These are phyloP conservation scores for Cordyceps tenuipes DNA, from an alignment of 2,329 filamentous ascomycete genomes.

Conservation along the genomic window DNA sequence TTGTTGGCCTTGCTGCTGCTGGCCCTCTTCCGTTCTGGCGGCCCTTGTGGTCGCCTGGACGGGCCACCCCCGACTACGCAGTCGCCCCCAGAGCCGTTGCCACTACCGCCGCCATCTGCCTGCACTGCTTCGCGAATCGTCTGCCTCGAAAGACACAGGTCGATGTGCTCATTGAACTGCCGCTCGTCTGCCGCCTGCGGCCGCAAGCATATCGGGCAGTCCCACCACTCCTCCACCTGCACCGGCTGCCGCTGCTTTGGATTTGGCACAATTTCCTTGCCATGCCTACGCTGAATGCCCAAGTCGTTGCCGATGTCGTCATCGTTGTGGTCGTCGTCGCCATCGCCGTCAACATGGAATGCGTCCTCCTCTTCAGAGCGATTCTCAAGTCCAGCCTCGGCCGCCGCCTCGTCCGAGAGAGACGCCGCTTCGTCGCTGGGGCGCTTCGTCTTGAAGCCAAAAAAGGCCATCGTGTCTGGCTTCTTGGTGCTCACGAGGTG, in stretches of 20 bases:
- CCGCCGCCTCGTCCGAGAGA: slow-evolving; percentile 8
- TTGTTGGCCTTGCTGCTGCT: slow-evolving; percentile 18
- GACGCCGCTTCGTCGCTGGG: slow-evolving; percentile 8
- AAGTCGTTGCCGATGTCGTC: slow-evolving; percentile 37
- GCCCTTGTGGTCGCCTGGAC: slow-evolving; percentile 11
- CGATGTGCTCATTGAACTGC: slow-evolving; percentile 84
- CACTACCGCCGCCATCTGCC: slow-evolving; percentile 26
- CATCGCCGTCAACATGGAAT: not conserved
- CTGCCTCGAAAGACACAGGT: slow-evolving; percentile 77
- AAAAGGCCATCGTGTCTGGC: slow-evolving; percentile 67
- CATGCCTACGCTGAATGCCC: slow-evolving; percentile 35
- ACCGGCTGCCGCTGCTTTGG: slow-evolving; percentile 25
- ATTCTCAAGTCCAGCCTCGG: slow-evolving; percentile 1
- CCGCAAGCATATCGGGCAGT: slow-evolving; percentile 78
- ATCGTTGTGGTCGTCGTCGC: not conserved
- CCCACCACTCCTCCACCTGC: slow-evolving; percentile 54
- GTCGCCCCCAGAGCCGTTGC: not conserved
- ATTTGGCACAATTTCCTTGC: slow-evolving; percentile 44
- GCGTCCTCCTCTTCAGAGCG: not conserved
- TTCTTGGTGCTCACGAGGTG: slow-evolving; percentile 82
- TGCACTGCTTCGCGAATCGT: slow-evolving; percentile 80
- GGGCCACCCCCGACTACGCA: not conserved
- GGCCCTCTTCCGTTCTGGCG: slow-evolving; percentile 31
- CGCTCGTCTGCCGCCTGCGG: slow-evolving; percentile 68
- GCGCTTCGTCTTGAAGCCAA: slow-evolving; percentile 48